Evolutionary conservation across 805 yeast species (phyloP), one percentile per base, ranked within the genome.

Genomic region (Myxozyma melibiosi): DNA sequence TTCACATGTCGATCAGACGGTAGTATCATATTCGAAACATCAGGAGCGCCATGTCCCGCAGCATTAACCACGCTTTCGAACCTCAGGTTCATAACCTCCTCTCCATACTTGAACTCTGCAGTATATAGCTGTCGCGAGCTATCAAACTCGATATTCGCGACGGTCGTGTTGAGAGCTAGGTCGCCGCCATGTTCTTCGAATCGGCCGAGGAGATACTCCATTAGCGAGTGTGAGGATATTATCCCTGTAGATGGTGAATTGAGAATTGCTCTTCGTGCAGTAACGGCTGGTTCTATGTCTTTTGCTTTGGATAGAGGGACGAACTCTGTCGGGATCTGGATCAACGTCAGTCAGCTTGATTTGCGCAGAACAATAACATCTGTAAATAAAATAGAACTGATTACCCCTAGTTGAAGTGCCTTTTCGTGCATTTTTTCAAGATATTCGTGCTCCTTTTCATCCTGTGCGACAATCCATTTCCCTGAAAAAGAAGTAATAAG

Each of bases 171-270:
- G 3, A 82, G 65, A 0, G 86, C 88, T 3, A 85, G 62, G 14
- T 86, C 89, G 2, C 90, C 96, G 2, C 77, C 83, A 51, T 78
- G 68, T 28, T 75, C 73, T 57, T 85, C 87, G 45, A 86, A 76
- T 16, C 71, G 70, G 0, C 85, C 78, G 51, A 79, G 78, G 46
- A 80, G 73, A 69, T 77, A 88, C 30, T 78, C 78, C 80, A 86
- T 81, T 54, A 86, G 75, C 5, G 88, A 84, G 70, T 91, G 96
- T 0, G 95, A 90, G 13, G 89, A 84, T 1, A 90, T 71, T 18
- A 90, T 91, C 0, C 97, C 97, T 0, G 96, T 86, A 0, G 90
- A 77, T 1, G 96, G 94, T 7, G 95, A 86, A 57, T 78, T 78
- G 41, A 90, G 73, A 1, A 84, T 80, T 0, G 87, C 90, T 33